These are phyloP conservation scores for Leishmania lainsoni DNA, from an alignment of 208 protist species.

Conservation along the genomic window DNA sequence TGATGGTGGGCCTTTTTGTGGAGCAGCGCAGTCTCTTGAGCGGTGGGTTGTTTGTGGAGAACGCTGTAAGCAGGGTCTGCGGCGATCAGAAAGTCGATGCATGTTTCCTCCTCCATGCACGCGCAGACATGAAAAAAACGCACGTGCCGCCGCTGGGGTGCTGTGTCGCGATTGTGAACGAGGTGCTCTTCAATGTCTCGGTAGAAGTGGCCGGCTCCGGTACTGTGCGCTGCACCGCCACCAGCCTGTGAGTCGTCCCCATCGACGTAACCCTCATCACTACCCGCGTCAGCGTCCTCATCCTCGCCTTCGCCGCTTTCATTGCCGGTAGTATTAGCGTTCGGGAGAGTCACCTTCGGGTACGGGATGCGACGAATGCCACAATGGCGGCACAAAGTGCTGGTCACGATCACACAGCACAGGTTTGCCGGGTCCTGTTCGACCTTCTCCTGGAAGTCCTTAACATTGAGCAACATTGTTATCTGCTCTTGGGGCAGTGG, in stretches of 20 bases:
- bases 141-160: slow-evolving; percentile 54
- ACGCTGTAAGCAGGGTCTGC: slow-evolving; percentile 59
- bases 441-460: slow-evolving; percentile 71
- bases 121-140: slow-evolving; percentile 87
- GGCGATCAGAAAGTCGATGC: slow-evolving; percentile 62
- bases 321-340: neutral
- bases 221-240: neutral
- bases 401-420: slow-evolving; percentile 77
- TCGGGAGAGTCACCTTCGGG: slow-evolving; percentile 28
- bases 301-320: slow-evolving; percentile 19
- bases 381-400: slow-evolving; percentile 77
- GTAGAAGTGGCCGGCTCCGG: slow-evolving; percentile 36
- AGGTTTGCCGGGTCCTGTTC: slow-evolving; percentile 60
- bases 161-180: slow-evolving; percentile 35
- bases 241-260: slow-evolving; percentile 18
- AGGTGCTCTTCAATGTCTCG: slow-evolving; percentile 52
- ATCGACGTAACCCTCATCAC: slow-evolving; percentile 38
- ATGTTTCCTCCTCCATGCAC: slow-evolving; percentile 66
- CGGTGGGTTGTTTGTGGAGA: slow-evolving; percentile 53
- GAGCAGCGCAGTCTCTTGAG: slow-evolving; percentile 49
- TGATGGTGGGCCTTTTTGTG: slow-evolving; percentile 64
- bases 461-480: slow-evolving; percentile 56
- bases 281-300: slow-evolving; percentile 19
- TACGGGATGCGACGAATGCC: slow-evolving; percentile 55
- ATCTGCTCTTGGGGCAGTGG: slow-evolving; percentile 51